These are phyloP conservation scores for Brasenia schreberi DNA, from an alignment of 164 flowering plant species.

Conservation along the genomic window DNA sequence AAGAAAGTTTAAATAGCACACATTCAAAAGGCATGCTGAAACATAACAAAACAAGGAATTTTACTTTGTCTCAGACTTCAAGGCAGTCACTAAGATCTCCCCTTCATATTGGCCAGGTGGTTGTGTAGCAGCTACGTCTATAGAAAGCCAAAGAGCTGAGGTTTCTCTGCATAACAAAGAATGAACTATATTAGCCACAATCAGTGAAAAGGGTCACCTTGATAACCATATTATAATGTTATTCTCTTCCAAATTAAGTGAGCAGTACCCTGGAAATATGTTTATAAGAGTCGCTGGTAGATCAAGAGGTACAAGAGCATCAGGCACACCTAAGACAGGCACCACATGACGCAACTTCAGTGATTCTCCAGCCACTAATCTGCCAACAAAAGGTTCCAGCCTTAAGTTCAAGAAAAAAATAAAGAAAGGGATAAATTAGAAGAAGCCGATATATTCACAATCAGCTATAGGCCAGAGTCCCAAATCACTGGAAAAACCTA, in stretches of 20 bases:
- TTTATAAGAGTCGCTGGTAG: conserved; percentile 54
- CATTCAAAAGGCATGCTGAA: not conserved
- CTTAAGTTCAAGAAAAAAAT: conserved; percentile 1
- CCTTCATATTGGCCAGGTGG: conserved; percentile 93
- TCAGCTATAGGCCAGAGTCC: not conserved
- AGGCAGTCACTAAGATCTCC: conserved; percentile 61
- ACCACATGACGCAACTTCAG: conserved; percentile 65
- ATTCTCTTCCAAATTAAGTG: conserved; percentile 2
- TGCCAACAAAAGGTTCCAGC: conserved; percentile 19
- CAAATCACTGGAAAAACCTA: conserved; percentile 30
- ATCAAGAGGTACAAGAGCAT: conserved; percentile 95
- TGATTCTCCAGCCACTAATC: conserved; percentile 68
- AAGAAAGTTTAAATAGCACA: not conserved
- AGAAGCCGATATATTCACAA: not conserved
- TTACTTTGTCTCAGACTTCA: conserved; percentile 59
- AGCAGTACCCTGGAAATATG: conserved; percentile 68
- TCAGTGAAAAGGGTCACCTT: not conserved
- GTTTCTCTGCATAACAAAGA: conserved; percentile 62
- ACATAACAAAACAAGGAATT: conserved; percentile 16
- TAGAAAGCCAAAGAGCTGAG: conserved; percentile 70
- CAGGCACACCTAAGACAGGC: conserved; percentile 88
- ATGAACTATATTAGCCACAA: not conserved
- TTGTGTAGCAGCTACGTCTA: conserved; percentile 71
- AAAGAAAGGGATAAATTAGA: too few relatives aligned
- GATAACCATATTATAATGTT: conserved; percentile 4